phyloP scores from a whole-genome alignment of 345 rosid species.

The Gossypioides kirkii region DNA sequence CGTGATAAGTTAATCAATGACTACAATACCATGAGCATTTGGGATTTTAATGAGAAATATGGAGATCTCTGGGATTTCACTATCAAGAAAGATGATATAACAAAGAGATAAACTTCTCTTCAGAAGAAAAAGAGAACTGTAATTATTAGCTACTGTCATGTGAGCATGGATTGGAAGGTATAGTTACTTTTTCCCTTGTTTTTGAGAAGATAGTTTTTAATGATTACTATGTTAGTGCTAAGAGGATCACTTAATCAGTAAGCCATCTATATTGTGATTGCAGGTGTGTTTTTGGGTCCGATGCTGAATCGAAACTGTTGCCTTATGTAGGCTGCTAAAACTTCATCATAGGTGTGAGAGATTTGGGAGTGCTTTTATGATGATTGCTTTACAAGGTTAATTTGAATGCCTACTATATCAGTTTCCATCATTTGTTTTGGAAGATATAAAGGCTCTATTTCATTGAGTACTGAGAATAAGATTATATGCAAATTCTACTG shows the following conservation, averaged over 20 bases:
- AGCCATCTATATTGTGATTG: no score
- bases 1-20: slow-evolving; percentile 83
- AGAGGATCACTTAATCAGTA: no score
- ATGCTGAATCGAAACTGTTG: no score
- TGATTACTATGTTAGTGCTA: no score
- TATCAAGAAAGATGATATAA: slow-evolving; percentile 50
- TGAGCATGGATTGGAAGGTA: slow-evolving; percentile 1
- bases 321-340: no score
- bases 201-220: not conserved
- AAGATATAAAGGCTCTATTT: not conserved
- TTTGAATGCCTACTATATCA: not conserved
- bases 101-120: slow-evolving; percentile 37
- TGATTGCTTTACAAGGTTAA: not conserved
- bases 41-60: slow-evolving; percentile 93
- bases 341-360: no score
- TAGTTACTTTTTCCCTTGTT: not conserved
- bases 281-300: no score
- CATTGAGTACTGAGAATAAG: not conserved
- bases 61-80: slow-evolving; percentile 96
- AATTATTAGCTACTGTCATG: not conserved
- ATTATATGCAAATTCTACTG: no score
- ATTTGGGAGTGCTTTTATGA: no score
- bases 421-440: no score
- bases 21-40: slow-evolving; percentile 78
- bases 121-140: not conserved